Evolutionary conservation across 2,329 filamentous ascomycete species (phyloP).

Genomic region (Sarocladium oryzae): DNA sequence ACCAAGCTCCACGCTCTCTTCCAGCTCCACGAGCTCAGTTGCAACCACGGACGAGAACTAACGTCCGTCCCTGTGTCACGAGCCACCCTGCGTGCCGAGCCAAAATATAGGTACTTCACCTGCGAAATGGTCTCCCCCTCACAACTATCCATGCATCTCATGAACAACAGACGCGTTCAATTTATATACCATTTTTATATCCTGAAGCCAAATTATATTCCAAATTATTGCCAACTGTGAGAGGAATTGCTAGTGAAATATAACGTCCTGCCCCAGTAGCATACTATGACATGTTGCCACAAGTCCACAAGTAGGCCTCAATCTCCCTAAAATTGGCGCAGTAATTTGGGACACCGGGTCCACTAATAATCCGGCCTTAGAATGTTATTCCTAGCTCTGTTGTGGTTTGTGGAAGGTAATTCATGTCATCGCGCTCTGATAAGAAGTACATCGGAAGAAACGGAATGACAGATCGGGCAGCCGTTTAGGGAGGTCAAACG

Average conservation of each 20-base stretch:
- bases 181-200: too few species aligned
- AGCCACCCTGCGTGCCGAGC: background rate
- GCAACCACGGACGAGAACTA: background rate
- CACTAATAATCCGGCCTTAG: background rate
- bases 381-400: background rate
- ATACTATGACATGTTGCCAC: too few species aligned
- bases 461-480: background rate
- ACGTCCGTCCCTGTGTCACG: background rate
- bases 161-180: too few species aligned
- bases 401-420: background rate
- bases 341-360: background rate
- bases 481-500: background rate
- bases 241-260: too few species aligned
- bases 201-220: too few species aligned
- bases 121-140: background rate
- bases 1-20: background rate
- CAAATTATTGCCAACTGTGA: too few species aligned
- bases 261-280: too few species aligned
- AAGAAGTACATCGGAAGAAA: background rate
- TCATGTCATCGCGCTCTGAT: background rate
- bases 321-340: background rate
- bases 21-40: background rate
- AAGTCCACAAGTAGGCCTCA: background rate
- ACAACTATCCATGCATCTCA: too few species aligned
- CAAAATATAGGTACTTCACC: background rate